These are phyloP conservation scores for Blastocystis sp. DNA, from an alignment of 352 stramenopile species.

Conservation along the genomic window DNA sequence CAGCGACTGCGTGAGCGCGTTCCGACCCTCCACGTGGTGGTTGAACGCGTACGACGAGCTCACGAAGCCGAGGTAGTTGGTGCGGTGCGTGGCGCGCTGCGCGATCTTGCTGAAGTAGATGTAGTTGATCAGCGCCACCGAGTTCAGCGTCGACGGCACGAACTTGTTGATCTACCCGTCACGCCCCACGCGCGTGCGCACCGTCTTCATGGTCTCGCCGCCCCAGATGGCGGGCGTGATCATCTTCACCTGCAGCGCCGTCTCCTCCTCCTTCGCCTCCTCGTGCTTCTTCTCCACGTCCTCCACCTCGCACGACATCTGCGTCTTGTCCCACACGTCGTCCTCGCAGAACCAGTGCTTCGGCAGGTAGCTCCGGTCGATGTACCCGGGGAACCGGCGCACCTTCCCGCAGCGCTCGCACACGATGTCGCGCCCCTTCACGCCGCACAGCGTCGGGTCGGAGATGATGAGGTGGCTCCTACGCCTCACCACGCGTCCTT, in stretches of 20 bases:
- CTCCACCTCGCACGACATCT: conserved; percentile 4
- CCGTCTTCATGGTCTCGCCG: conserved; percentile 62
- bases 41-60: conserved; percentile 47
- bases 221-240: conserved; percentile 60
- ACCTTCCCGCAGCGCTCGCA: conserved; percentile 40
- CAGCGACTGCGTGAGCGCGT: neutral
- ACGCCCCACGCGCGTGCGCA: neutral
- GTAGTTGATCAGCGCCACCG: conserved; percentile 53
- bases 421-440: neutral
- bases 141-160: conserved; percentile 44
- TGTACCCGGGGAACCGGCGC: conserved; percentile 34
- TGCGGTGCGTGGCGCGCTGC: conserved; percentile 33
- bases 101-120: conserved; percentile 69
- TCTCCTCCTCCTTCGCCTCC: conserved; percentile 14
- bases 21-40: conserved; percentile 13
- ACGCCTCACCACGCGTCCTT: neutral
- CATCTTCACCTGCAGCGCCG: neutral
- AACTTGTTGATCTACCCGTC: conserved; percentile 61
- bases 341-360: conserved; percentile 44
- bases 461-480: conserved; percentile 53
- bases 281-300: neutral
- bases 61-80: conserved; percentile 59
- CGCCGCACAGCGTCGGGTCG: conserved; percentile 37
- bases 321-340: conserved; percentile 43
- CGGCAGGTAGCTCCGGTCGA: conserved; percentile 34